phyloP scores from a whole-genome alignment of 257 asterid genomes.

The Plantago elongata region DNA sequence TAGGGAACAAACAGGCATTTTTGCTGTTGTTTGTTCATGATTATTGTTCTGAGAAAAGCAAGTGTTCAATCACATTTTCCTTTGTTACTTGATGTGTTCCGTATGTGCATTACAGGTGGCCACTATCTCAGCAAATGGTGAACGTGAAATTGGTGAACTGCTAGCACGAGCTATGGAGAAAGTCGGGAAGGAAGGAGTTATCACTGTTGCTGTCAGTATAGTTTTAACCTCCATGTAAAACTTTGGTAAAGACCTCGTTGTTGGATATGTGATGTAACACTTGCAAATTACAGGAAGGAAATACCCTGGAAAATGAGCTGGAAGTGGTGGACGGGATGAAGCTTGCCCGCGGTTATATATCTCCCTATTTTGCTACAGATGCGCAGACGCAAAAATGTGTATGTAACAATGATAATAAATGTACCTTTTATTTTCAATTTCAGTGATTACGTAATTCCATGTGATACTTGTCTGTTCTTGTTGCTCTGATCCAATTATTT shows the following conservation, averaged over 20 bases:
- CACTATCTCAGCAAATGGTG: constrained; percentile 87
- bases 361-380: constrained; percentile 83
- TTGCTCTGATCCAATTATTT: too few relatives aligned
- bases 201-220: constrained; percentile 68
- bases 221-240: constrained; percentile 16
- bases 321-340: constrained; percentile 98
- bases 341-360: constrained; percentile 82
- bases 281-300: constrained; percentile 58
- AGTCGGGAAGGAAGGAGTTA: constrained; percentile 95
- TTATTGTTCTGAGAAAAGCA: constrained; percentile 5
- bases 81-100: constrained; percentile 21
- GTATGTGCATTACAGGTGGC: constrained; percentile 49
- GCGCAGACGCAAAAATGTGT: constrained; percentile 71
- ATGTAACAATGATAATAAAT: constrained; percentile 28
- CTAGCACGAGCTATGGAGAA: constrained; percentile 90
- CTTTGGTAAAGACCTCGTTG: constrained; percentile 2
- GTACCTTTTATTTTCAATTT: not conserved
- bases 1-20: too few relatives aligned
- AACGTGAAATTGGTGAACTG: constrained; percentile 77
- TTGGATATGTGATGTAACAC: constrained; percentile 14
- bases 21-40: not conserved
- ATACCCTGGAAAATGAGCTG: constrained; percentile 75
- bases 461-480: not conserved
- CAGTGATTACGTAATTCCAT: not conserved
- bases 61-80: constrained; percentile 3